Evolutionary conservation across 2,329 filamentous ascomycete species (phyloP).

Genomic region (Penicillium sp.): DNA sequence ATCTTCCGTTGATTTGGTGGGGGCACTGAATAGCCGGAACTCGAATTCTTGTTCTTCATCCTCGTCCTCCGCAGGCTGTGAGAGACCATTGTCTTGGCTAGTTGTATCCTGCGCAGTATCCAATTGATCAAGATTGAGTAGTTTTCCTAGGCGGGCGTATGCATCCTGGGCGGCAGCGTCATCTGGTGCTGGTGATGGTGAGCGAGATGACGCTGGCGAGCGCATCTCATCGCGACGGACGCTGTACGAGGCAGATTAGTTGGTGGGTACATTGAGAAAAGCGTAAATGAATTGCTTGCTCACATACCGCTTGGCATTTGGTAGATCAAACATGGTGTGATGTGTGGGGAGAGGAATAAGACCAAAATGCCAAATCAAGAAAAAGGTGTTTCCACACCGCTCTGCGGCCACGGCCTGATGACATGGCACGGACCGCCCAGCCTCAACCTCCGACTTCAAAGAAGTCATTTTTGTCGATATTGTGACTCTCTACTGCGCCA

Average conservation of each 20-base stretch:
- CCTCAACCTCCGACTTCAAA: conserved; percentile 12
- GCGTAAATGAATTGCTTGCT: fast-evolving
- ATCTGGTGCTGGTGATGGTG: conserved; percentile 32
- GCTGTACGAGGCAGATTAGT: conserved; percentile 19
- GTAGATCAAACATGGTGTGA: conserved; percentile 39
- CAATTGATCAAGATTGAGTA: conserved; percentile 36
- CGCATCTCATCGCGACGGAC: conserved; percentile 40
- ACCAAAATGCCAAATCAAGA: conserved; percentile 1
- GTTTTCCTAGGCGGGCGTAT: conserved; percentile 33
- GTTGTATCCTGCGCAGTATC: conserved; percentile 10
- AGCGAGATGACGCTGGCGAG: conserved; percentile 32
- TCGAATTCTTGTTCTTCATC: conserved; percentile 47
- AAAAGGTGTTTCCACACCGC: conserved; percentile 14
- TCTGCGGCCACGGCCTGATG: conserved; percentile 27
- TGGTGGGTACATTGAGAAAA: background rate
- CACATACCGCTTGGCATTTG: conserved; percentile 39
- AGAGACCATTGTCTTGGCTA: conserved; percentile 1
- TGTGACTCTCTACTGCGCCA: conserved; percentile 7
- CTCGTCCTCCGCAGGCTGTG: conserved; percentile 17
- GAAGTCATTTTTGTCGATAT: conserved; percentile 4
- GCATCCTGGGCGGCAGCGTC: conserved; percentile 30
- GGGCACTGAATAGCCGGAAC: conserved; percentile 43
- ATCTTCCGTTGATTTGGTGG: conserved; percentile 20
- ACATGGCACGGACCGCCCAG: conserved; percentile 26
- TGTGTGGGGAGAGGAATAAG: background rate